Conservation (phyloP, 192 early-diverging fungal species). For the Linnemannia schmuckeri region DNA sequence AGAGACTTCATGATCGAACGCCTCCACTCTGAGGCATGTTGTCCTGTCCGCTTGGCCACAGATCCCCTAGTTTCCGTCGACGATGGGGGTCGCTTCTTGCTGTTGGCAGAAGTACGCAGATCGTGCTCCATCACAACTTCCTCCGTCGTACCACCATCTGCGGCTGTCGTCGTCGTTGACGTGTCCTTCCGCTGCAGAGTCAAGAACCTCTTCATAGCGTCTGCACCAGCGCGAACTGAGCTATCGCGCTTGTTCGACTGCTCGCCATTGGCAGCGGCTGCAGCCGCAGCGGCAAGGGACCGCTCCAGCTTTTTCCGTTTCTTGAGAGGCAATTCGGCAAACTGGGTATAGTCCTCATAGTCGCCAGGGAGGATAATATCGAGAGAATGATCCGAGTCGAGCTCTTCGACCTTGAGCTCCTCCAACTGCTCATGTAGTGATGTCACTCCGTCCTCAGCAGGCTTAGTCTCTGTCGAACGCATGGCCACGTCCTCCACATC, state of each 20-base stretch:
- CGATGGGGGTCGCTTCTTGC: conserved; percentile 36
- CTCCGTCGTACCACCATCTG: not conserved
- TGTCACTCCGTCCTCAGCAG: not conserved
- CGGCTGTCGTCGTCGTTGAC: not conserved
- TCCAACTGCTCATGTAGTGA: conserved; percentile 21
- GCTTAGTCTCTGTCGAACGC: conserved; percentile 15
- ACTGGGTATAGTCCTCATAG: conserved; percentile 48
- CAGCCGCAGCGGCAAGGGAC: conserved; percentile 19
- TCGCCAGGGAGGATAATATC: conserved; percentile 40
- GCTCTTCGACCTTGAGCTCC: conserved; percentile 24
- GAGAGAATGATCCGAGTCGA: conserved; percentile 37
- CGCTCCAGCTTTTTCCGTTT: conserved; percentile 43
- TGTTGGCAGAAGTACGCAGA: not conserved
- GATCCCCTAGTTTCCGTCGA: conserved; percentile 1
- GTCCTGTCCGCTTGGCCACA: not conserved
- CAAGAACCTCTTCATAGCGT: conserved; percentile 42
- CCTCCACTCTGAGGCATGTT: conserved; percentile 22
- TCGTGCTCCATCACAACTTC: not conserved
- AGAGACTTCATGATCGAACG: conserved; percentile 41
- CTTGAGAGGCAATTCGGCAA: conserved; percentile 48
- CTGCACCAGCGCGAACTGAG: conserved; percentile 26
- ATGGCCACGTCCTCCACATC: conserved; percentile 11
- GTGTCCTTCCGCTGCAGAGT: conserved; percentile 8
- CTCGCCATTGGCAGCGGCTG: not conserved
- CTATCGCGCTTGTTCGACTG: conserved; percentile 15